Evolutionary conservation across 2,329 filamentous ascomycete species (phyloP).

Genomic region (Ceratocystis cubensis): DNA sequence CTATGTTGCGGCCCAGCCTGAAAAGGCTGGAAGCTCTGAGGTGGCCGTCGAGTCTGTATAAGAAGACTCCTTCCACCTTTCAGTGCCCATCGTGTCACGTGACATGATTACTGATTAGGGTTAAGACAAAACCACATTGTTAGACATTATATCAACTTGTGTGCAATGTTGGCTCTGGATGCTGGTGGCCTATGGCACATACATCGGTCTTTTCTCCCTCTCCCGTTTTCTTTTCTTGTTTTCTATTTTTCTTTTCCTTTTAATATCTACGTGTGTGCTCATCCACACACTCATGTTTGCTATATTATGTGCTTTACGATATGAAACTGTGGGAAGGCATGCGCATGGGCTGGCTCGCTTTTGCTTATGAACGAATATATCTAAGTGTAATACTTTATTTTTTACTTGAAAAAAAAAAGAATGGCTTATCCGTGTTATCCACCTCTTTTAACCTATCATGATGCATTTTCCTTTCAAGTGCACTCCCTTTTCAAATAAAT

Average conservation of each 20-base stretch:
- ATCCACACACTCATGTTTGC: neutral
- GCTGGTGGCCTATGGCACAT: neutral
- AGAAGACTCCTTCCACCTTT: neutral
- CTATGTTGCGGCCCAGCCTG: constrained; percentile 11
- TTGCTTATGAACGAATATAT: neutral
- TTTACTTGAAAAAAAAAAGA: neutral
- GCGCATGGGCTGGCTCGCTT: neutral
- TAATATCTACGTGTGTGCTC: neutral
- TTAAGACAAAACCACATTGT: neutral
- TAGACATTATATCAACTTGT: neutral
- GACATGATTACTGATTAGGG: neutral
- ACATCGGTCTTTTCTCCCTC: neutral
- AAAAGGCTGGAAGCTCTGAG: constrained; percentile 13
- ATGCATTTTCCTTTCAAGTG: neutral
- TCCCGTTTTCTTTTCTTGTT: neutral
- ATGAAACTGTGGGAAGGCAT: neutral
- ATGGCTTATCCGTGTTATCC: neutral
- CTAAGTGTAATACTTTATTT: neutral
- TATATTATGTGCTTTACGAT: neutral
- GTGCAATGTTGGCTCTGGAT: neutral
- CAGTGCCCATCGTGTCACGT: neutral
- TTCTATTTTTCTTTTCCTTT: neutral
- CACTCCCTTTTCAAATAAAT: neutral
- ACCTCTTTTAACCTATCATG: neutral
- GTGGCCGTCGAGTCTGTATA: neutral